phyloP scores from a whole-genome alignment of 78 protist genomes.

The Chrysochromulina parva region DNA sequence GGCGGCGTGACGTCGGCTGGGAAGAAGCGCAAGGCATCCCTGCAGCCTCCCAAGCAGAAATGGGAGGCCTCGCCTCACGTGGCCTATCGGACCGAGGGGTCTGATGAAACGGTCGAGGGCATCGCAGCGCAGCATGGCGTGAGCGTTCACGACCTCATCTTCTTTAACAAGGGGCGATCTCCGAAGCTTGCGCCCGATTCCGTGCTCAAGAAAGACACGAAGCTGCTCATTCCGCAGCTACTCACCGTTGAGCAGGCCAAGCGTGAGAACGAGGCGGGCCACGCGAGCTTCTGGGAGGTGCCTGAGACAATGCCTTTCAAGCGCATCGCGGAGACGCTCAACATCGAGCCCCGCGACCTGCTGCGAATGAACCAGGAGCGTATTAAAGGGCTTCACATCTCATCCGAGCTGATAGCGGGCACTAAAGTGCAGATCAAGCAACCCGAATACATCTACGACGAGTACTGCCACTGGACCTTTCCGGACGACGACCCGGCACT shows the following conservation, averaged over 20 bases:
- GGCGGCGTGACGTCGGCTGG: background rate
- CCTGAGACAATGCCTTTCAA: background rate
- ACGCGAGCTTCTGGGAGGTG: background rate
- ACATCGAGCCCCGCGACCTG: background rate
- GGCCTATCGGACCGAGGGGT: background rate
- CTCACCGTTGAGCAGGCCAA: background rate
- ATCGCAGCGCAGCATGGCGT: background rate
- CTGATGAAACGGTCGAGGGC: background rate
- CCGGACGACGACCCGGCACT: background rate
- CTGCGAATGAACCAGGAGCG: background rate
- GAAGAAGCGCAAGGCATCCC: background rate
- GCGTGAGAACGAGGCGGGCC: too few relatives aligned
- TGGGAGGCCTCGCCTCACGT: background rate
- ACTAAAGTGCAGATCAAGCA: background rate
- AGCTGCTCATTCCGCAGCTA: background rate
- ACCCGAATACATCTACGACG: background rate
- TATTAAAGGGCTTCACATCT: background rate
- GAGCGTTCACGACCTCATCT: background rate
- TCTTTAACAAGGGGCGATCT: background rate
- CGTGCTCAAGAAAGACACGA: background rate
- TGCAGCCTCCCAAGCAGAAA: background rate
- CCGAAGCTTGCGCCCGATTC: background rate
- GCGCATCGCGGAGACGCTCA: background rate
- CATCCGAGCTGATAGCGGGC: background rate
- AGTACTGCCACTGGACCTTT: constrained; percentile 24